Conservation (phyloP, 805 yeast genomes). For the Aciculoconidium aculeatum region DNA sequence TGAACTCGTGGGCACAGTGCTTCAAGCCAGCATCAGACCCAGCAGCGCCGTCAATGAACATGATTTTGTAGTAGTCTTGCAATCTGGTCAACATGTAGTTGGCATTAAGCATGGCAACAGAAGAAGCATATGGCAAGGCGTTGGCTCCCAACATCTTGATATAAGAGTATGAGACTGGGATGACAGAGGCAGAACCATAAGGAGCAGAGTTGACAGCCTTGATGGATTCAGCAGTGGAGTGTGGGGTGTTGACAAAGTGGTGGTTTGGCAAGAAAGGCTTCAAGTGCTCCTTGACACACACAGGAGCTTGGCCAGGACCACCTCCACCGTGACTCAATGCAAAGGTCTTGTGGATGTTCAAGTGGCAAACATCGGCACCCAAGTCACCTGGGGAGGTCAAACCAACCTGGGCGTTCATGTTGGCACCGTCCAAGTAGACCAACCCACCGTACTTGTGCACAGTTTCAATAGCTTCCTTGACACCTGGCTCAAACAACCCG, state of each 20-base stretch:
- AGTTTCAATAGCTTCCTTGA: slow-evolving; percentile 75
- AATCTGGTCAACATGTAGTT: slow-evolving; percentile 88
- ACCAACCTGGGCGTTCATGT: slow-evolving; percentile 99
- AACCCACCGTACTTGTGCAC: slow-evolving; percentile 89
- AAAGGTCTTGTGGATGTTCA: slow-evolving; percentile 95
- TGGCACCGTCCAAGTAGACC: slow-evolving; percentile 97
- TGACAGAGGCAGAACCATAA: slow-evolving; percentile 88
- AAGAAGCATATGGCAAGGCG: slow-evolving; percentile 81
- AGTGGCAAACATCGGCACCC: slow-evolving; percentile 97
- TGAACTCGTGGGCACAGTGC: slow-evolving; percentile 95
- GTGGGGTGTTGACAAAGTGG: slow-evolving; percentile 50
- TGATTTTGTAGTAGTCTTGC: slow-evolving; percentile 62
- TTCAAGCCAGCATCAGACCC: slow-evolving; percentile 44
- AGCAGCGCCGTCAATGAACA: slow-evolving; percentile 55
- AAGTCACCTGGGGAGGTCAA: slow-evolving; percentile 94
- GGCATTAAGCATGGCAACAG: slow-evolving; percentile 89
- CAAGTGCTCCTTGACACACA: slow-evolving; percentile 82
- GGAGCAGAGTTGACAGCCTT: slow-evolving; percentile 88
- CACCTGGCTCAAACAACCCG: slow-evolving; percentile 92
- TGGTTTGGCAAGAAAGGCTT: slow-evolving; percentile 80
- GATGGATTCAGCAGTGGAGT: slow-evolving; percentile 46
- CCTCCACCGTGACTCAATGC: slow-evolving; percentile 99
- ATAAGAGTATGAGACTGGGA: slow-evolving; percentile 92
- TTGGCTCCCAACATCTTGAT: slow-evolving; percentile 88
- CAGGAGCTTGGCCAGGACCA: slow-evolving; percentile 99